Evolutionary conservation across 768 basidiomycete genomes (phyloP), one percentile per base, ranked within the genome.

Genomic region (Leccinellum rugosiceps): DNA sequence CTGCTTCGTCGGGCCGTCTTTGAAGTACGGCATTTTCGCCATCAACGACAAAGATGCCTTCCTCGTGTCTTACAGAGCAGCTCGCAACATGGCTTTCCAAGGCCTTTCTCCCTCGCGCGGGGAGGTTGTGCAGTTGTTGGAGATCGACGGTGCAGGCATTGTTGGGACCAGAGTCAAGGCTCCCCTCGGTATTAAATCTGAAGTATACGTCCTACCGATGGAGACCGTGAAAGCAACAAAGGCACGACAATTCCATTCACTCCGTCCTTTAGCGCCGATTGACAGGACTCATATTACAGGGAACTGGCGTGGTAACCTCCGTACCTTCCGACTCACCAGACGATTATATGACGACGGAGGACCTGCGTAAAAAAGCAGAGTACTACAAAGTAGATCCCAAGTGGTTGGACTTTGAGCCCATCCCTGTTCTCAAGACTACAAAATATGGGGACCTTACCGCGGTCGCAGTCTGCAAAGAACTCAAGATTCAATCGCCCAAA

Each of bases 261-360:
- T 53, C 7, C 3, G n/a, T 25, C 21, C 32, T 30, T 11, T 28
- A 26, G 13, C n/a, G 21, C 47, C 19, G 3, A 55, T 67, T 51
- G 67, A 38, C n/a, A 10, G n/a, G 6, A 6, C 38, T 11, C 47
- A 26, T 55, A 34, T 41, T n/a, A 54, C 60, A 89, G 88, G 97
- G 97, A 66, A 98, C 96, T 13, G 97, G 96, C 60, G 94, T 99
- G 30, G 97, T 99, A 65, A 97, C 95, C 5, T 98, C 93, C 41
- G 95, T 97, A 6, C 95, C 97, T 0, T 97, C 97, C 8, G 97
- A 99, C 71, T 98, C 97, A 5, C 97, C 97, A 4, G 97, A 98
- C 70, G 97, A 99, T 70, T 98, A 85, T 74, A 84, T 85, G 63
- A 96, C 93, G 4, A 78, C 94, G 52, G 84, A 84, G 65, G 96